Base-by-base conservation (phyloP, 2,329 filamentous ascomycete genomes). In the Sporothrix sp. region DNA sequence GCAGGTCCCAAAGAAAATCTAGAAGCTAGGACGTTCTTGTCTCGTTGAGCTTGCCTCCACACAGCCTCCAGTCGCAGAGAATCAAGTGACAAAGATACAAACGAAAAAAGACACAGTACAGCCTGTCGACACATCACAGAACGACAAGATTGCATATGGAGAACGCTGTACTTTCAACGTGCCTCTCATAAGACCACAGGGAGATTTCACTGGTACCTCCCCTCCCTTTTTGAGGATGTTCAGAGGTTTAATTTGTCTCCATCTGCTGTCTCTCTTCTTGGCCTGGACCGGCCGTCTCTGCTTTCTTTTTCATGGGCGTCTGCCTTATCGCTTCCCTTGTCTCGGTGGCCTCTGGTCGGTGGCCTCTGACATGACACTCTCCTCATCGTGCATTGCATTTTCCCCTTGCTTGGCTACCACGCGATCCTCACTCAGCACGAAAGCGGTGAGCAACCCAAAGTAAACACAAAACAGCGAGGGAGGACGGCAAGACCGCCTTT, bases 251-350 rank as follows among this genome's bases (percentile, higher is more conserved):
- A 42, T 35, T 50, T 16, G 28, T 16, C n/a, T n/a, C 20, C 39
- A 23, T 40, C 40, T 37, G 40, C 42, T 47, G 27, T 21, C 27
- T 32, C 27, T 42, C 9, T 50, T 21, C 36, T 13, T 27, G 3
- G 16, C n/a, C 4, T 33, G 11, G 4, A 25, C 35, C 47, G 28
- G 20, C 20, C 3, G 21, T 6, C n/a, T 38, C 25, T 49, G 36
- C 36, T 46, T 39, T 39, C 28, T 50, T 53, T 42, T 50, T 36
- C 14, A 23, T 40, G n/a, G n/a, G n/a, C 23, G 11, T 28, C 32
- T 36, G 42, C 20, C 16, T 20, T 50, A n/a, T 38, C 30, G 23
- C 28, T 45, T 13, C 40, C 32, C 44, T 47, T 47, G 44, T 33
- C 37, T 47, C 10, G 30, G 30, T 20, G 18, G 14, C 33, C 30